Conservation (phyloP, 2,329 filamentous ascomycete species). For the Neofusicoccum sp. region DNA sequence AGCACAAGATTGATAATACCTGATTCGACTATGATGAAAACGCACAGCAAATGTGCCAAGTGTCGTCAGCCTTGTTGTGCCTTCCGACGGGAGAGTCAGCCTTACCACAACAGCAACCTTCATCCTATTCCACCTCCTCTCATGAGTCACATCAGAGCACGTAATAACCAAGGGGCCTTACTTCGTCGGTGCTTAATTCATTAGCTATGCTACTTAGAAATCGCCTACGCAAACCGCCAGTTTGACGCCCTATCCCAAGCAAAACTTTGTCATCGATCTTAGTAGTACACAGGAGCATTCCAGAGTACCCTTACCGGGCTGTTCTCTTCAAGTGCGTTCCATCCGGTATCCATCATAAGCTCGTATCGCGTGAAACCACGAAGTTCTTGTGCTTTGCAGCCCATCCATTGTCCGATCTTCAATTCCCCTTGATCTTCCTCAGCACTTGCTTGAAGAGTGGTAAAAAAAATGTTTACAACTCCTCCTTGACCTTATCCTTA, state of each 20-base stretch:
- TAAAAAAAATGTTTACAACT: slow-evolving; percentile 38
- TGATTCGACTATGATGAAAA: not conserved
- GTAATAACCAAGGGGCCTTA: not conserved
- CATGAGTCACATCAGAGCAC: too few relatives aligned
- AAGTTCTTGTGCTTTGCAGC: not conserved
- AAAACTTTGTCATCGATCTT: not conserved
- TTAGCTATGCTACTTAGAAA: not conserved
- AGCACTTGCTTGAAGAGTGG: not conserved
- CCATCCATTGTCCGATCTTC: not conserved
- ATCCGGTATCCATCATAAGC: slow-evolving; percentile 2
- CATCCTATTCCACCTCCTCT: not conserved
- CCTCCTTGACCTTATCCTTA: slow-evolving; percentile 41
- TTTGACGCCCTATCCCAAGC: not conserved
- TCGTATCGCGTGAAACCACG: slow-evolving; percentile 4
- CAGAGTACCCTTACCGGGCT: not conserved
- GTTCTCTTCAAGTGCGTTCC: not conserved
- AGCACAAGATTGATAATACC: not conserved
- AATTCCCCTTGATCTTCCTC: not conserved
- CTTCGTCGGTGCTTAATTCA: not conserved
- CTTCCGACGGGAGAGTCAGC: too few relatives aligned
- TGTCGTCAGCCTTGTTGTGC: not conserved
- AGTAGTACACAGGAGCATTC: slow-evolving; percentile 8
- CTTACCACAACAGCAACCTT: not conserved
- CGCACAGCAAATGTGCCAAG: not conserved
- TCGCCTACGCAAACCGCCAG: too few relatives aligned